Percentiles rank a stretch among this genome's conserved stretches.
These are phyloP conservation scores for Penicillium desertorum DNA, from an alignment of 495 filamentous ascomycete genomes.

Conservation along the genomic window DNA sequence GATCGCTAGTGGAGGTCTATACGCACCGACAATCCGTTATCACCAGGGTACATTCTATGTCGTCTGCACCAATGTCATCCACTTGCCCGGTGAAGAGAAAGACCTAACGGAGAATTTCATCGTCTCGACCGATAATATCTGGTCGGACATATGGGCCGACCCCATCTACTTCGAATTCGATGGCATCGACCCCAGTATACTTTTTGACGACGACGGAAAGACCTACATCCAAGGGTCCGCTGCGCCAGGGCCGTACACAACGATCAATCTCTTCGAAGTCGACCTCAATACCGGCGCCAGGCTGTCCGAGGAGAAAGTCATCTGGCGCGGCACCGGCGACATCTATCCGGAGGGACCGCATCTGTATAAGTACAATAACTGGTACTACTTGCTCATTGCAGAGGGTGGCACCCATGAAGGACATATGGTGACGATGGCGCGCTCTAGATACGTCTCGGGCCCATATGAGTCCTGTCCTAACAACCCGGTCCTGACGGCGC, in stretches of 20 bases:
- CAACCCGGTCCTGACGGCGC: slow-evolving; percentile 54
- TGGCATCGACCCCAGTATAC: slow-evolving; percentile 29
- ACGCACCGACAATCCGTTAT: slow-evolving; percentile 28
- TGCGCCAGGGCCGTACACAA: slow-evolving; percentile 10
- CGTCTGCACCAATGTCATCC: slow-evolving; percentile 35
- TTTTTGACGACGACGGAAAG: slow-evolving; percentile 32
- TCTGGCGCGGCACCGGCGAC: slow-evolving; percentile 53
- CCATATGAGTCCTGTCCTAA: slow-evolving; percentile 48
- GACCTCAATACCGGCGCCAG: slow-evolving; percentile 23
- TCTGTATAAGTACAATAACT: slow-evolving; percentile 56
- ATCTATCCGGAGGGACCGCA: slow-evolving; percentile 57
- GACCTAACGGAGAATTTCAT: slow-evolving; percentile 30
- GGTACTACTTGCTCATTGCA: slow-evolving; percentile 61
- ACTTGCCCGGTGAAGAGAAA: neutral
- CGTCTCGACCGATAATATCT: slow-evolving; percentile 27
- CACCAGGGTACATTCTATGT: slow-evolving; percentile 41
- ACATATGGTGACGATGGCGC: slow-evolving; percentile 55
- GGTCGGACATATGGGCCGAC: slow-evolving; percentile 27
- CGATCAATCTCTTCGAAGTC: slow-evolving; percentile 27
- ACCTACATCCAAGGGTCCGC: slow-evolving; percentile 20
- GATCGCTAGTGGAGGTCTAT: slow-evolving; percentile 24
- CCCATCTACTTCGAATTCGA: slow-evolving; percentile 33
- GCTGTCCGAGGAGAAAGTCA: slow-evolving; percentile 23
- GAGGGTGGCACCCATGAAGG: slow-evolving; percentile 56
- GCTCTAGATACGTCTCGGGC: slow-evolving; percentile 49